These are phyloP conservation scores for Beauveria varroae DNA, from an alignment of 2,329 filamentous ascomycete genomes.

Conservation along the genomic window DNA sequence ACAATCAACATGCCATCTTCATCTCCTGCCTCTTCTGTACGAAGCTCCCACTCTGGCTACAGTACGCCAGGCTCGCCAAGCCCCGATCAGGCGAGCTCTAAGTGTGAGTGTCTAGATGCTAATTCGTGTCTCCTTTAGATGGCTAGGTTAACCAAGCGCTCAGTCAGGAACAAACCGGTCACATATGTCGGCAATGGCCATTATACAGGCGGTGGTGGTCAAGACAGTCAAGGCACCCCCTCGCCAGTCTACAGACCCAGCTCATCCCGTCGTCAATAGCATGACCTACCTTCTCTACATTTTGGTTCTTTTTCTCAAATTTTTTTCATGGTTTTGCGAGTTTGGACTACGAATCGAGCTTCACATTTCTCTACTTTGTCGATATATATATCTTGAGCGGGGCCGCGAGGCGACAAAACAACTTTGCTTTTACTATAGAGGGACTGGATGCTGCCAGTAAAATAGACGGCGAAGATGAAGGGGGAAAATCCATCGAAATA, in stretches of 20 bases:
- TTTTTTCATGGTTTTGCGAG: neutral
- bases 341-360: neutral
- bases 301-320: neutral
- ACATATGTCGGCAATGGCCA: neutral
- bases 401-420: neutral
- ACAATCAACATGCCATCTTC: neutral
- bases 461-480: neutral
- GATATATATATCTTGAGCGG: slow-evolving; percentile 1
- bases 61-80: neutral
- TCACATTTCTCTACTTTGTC: neutral
- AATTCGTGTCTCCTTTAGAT: too few relatives aligned
- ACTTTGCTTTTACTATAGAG: neutral
- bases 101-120: neutral
- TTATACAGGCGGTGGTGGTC: neutral
- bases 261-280: too few relatives aligned
- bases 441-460: neutral
- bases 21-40: neutral
- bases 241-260: neutral
- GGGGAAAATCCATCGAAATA: neutral
- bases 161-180: neutral
- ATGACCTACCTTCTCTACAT: too few relatives aligned
- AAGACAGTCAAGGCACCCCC: neutral
- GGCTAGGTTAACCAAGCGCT: neutral
- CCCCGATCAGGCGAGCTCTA: neutral
- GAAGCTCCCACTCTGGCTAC: neutral